These are phyloP conservation scores for Paralagenidium karlingii DNA, from an alignment of 352 stramenopile genomes.

Conservation along the genomic window DNA sequence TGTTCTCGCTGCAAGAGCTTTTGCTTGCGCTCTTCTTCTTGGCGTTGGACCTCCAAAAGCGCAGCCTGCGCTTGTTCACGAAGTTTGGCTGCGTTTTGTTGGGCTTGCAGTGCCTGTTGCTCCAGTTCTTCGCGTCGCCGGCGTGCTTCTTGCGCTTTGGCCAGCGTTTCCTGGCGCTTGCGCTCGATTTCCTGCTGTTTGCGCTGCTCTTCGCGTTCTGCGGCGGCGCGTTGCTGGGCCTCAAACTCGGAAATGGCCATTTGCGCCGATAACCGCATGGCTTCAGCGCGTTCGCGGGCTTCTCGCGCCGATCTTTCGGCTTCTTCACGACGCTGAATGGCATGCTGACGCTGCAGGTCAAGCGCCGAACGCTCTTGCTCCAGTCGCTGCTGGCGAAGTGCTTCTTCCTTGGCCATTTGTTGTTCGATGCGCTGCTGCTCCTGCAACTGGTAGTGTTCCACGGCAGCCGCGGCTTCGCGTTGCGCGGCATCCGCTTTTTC, in stretches of 20 bases:
- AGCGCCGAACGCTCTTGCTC: conserved; percentile 4
- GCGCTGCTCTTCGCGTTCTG: conserved; percentile 45
- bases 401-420: no score
- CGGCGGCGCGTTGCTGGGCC: conserved; percentile 33
- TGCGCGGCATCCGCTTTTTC: conserved; percentile 23
- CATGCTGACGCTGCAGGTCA: conserved; percentile 31
- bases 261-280: conserved; percentile 41
- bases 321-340: conserved; percentile 26
- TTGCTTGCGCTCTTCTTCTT: conserved; percentile 29
- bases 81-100: conserved; percentile 36
- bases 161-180: conserved; percentile 43
- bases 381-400: no score
- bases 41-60: conserved; percentile 37
- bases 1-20: conserved; percentile 39
- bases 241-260: conserved; percentile 51
- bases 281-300: conserved; percentile 50
- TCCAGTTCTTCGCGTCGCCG: conserved; percentile 43
- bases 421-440: conserved; percentile 27
- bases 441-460: conserved; percentile 31
- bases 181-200: conserved; percentile 45
- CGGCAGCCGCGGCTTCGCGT: conserved; percentile 24
- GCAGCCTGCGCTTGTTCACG: conserved; percentile 33
- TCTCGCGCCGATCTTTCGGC: conserved; percentile 43
- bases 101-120: conserved; percentile 33
- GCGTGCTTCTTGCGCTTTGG: conserved; percentile 33